Evolutionary conservation across 257 asterid genomes (phyloP).

Genomic region (Lycium barbarum): DNA sequence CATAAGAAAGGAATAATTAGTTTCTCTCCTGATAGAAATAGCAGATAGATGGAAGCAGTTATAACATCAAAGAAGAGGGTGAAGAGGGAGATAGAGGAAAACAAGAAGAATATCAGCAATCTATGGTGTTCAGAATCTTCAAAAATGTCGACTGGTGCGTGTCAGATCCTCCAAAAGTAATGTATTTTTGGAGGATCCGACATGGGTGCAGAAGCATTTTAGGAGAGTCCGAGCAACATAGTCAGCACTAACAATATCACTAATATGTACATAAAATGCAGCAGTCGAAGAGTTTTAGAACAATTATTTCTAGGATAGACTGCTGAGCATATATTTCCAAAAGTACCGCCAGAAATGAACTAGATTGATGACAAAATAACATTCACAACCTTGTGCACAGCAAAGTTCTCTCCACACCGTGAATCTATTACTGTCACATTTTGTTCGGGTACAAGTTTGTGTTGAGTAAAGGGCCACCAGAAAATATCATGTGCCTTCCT

Average conservation of each 20-base stretch:
- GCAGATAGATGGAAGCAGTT: slow-evolving; percentile 10
- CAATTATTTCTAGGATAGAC: not conserved
- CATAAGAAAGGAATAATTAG: not conserved
- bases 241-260: not conserved
- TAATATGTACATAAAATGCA: not conserved
- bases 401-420: slow-evolving; percentile 94
- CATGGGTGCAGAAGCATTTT: not conserved
- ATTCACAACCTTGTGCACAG: slow-evolving; percentile 72
- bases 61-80: not conserved
- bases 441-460: slow-evolving; percentile 77
- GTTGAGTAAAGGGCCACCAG: slow-evolving; percentile 99
- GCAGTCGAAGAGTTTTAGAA: not conserved
- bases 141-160: not conserved
- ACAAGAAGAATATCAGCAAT: not conserved
- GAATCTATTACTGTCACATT: slow-evolving; percentile 93
- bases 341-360: slow-evolving; percentile 23
- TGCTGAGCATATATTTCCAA: not conserved
- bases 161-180: not conserved
- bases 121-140: accelerated
- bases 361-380: slow-evolving; percentile 25
- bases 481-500: slow-evolving; percentile 70
- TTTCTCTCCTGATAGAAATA: slow-evolving; percentile 2
- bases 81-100: not conserved
- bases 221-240: not conserved
- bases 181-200: not conserved